phyloP scores from a whole-genome alignment of 345 rosid genomes.

The Arabis alpina region DNA sequence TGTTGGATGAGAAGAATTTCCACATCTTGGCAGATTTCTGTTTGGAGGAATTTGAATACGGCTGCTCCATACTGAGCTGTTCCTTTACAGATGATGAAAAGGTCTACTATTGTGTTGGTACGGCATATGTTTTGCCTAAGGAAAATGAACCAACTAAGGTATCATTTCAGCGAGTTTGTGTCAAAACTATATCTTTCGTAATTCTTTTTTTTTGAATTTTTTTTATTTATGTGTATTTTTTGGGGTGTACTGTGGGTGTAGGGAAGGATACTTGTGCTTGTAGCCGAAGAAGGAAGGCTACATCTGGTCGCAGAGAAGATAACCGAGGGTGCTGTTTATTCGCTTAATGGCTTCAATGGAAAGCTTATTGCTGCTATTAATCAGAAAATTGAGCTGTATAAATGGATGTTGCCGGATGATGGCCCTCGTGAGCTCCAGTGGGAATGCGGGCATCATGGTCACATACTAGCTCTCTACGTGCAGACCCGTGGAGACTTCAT shows the following conservation, averaged over 20 bases:
- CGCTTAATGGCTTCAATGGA: conserved; percentile 89
- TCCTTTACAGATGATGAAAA: conserved; percentile 77
- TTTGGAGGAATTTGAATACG: conserved; percentile 82
- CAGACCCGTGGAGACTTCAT: conserved; percentile 97
- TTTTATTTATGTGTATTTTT: too few species aligned
- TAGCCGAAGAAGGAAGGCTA: conserved; percentile 84
- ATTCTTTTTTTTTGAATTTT: too few species aligned
- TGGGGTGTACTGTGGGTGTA: conserved; percentile 45
- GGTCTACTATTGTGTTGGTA: conserved; percentile 91
- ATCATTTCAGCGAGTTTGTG: conserved; percentile 12
- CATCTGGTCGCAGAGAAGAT: conserved; percentile 91
- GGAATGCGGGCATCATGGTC: conserved; percentile 93
- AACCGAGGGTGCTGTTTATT: conserved; percentile 89
- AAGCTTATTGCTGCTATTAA: conserved; percentile 90
- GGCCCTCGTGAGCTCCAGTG: conserved; percentile 82
- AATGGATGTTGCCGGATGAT: conserved; percentile 95
- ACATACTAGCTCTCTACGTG: conserved; percentile 86
- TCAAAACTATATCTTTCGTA: neutral
- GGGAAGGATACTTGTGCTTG: conserved; percentile 91
- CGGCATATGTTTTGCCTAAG: conserved; percentile 91
- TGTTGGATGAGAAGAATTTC: conserved; percentile 86
- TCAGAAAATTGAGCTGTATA: conserved; percentile 88
- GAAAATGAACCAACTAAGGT: conserved; percentile 83
- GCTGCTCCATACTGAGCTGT: conserved; percentile 94
- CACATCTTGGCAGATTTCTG: conserved; percentile 77